Percentiles rank a stretch among this genome's conserved stretches.
Evolutionary conservation across 306 rosid genomes (phyloP).

Genomic region (Dryas octopetala): DNA sequence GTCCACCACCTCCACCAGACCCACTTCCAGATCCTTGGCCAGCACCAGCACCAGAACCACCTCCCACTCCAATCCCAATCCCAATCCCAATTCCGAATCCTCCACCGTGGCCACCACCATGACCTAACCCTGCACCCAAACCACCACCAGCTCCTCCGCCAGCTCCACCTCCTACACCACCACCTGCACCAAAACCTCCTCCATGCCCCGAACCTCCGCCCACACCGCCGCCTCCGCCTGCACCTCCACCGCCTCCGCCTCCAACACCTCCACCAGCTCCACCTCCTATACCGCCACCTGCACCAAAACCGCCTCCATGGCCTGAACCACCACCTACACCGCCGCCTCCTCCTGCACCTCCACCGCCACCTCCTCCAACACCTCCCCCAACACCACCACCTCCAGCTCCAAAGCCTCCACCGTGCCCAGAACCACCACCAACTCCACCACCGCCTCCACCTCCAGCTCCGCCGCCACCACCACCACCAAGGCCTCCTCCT

Average conservation of each 20-base stretch:
- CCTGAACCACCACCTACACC: conserved; percentile 19
- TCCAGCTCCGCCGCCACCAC: conserved; percentile 27
- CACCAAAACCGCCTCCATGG: conserved; percentile 14
- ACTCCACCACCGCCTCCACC: conserved; percentile 24
- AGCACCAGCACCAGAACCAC: conserved; percentile 41
- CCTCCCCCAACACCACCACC: conserved; percentile 16
- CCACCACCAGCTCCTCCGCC: conserved; percentile 59
- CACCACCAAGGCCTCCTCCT: conserved; percentile 46
- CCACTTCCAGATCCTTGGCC: conserved; percentile 43
- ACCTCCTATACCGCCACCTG: neutral
- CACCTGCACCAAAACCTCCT: conserved; percentile 20
- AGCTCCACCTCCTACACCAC: conserved; percentile 33
- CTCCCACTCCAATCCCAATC: conserved; percentile 30
- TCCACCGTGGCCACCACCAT: conserved; percentile 24
- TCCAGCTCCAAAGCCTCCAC: conserved; percentile 17
- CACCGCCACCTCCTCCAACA: conserved; percentile 14
- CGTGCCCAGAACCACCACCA: conserved; percentile 22
- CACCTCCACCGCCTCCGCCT: conserved; percentile 12
- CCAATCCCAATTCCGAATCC: conserved; percentile 35
- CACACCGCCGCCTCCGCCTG: conserved; percentile 23
- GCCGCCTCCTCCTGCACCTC: conserved; percentile 12
- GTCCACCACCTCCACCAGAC: conserved; percentile 38
- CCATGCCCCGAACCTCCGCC: conserved; percentile 27
- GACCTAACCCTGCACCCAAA: conserved; percentile 32
- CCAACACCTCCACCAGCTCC: conserved; percentile 5